Conservation (phyloP, 176 grass and related monocot species). For the Carex parvula region DNA sequence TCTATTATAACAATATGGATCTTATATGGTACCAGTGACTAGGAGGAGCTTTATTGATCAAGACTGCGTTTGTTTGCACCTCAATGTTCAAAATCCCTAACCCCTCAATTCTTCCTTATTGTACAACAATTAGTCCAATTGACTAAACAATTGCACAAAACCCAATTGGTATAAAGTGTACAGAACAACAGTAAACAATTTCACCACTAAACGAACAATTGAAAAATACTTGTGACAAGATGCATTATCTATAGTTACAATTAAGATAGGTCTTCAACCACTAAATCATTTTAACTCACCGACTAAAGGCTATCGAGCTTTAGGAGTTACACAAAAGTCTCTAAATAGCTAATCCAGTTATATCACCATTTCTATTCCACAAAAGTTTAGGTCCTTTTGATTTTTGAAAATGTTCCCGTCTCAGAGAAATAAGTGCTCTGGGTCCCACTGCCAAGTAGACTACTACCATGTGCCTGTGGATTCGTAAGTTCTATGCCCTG, state of each 20-base stretch:
- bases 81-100: too few relatives aligned
- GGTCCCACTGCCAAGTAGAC: slow-evolving; percentile 47
- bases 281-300: neutral
- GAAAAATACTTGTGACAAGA: neutral
- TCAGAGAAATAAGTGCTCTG: slow-evolving; percentile 75
- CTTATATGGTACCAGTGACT: too few relatives aligned
- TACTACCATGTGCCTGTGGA: slow-evolving; percentile 38
- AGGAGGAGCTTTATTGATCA: too few relatives aligned
- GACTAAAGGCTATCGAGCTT: neutral
- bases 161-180: neutral
- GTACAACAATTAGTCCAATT: too few relatives aligned
- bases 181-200: neutral
- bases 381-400: slow-evolving; percentile 37
- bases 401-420: slow-evolving; percentile 57
- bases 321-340: neutral
- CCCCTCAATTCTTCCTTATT: too few relatives aligned
- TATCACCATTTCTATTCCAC: neutral
- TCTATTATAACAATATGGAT: too few relatives aligned
- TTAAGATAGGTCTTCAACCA: neutral
- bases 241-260: neutral
- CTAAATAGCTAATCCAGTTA: neutral
- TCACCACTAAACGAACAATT: neutral
- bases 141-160: too few relatives aligned
- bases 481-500: slow-evolving; percentile 72
- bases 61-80: too few relatives aligned